These are phyloP conservation scores for Phytophthora syringae DNA, from an alignment of 352 stramenopile species.

Conservation along the genomic window DNA sequence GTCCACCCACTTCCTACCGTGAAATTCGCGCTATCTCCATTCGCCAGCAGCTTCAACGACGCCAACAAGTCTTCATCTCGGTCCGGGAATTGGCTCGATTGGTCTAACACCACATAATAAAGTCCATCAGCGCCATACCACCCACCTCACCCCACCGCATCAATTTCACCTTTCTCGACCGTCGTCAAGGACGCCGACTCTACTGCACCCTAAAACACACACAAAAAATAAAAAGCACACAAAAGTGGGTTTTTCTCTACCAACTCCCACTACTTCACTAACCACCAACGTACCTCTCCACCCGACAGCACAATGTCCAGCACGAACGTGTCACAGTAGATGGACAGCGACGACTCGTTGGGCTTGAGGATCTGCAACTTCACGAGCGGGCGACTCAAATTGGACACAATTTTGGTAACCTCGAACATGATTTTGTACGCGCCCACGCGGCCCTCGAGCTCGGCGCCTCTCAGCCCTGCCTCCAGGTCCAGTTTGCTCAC, in stretches of 20 bases:
- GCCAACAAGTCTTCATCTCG: slow-evolving; percentile 80
- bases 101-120: slow-evolving; percentile 42
- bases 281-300: slow-evolving; percentile 79
- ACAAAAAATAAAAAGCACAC: no score
- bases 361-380: slow-evolving; percentile 90
- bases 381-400: slow-evolving; percentile 83
- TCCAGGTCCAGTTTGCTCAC: slow-evolving; percentile 88
- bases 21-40: slow-evolving; percentile 77
- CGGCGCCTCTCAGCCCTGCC: slow-evolving; percentile 77
- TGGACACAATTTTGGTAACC: slow-evolving; percentile 88
- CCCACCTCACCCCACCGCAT: no score
- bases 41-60: slow-evolving; percentile 72
- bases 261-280: slow-evolving; percentile 1
- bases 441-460: slow-evolving; percentile 85
- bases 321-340: slow-evolving; percentile 91
- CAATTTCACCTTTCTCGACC: slow-evolving; percentile 76
- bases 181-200: slow-evolving; percentile 86
- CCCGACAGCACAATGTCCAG: slow-evolving; percentile 81
- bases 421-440: slow-evolving; percentile 92
- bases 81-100: slow-evolving; percentile 86
- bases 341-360: slow-evolving; percentile 83
- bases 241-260: no score
- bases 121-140: neutral
- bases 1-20: slow-evolving; percentile 42
- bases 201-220: slow-evolving; percentile 47